These are phyloP conservation scores for Coemansia sp. DNA, from an alignment of 192 early-diverging fungal species.

Conservation along the genomic window DNA sequence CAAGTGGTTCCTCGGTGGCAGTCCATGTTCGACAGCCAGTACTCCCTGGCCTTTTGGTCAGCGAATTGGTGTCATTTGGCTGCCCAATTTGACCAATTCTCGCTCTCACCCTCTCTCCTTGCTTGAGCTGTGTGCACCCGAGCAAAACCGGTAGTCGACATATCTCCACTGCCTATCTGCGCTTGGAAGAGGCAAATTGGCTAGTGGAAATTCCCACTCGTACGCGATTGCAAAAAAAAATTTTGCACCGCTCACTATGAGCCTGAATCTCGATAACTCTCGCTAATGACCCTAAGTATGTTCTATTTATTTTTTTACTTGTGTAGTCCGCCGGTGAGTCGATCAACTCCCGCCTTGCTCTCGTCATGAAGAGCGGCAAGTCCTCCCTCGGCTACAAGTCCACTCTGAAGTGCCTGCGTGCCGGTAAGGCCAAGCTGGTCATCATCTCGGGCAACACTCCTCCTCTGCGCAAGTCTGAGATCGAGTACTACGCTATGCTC, in stretches of 20 bases:
- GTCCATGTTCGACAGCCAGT: not conserved
- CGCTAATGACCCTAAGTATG: not conserved
- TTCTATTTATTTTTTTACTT: conserved; percentile 11
- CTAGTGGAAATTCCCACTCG: not conserved
- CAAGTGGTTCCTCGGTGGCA: not conserved
- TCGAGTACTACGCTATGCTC: conserved; percentile 99
- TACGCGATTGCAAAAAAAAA: conserved; percentile 1
- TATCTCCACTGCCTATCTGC: not conserved
- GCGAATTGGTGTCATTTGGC: not conserved
- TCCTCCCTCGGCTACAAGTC: conserved; percentile 98
- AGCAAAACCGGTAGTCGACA: not conserved
- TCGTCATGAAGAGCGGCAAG: conserved; percentile 99
- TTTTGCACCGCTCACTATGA: not conserved
- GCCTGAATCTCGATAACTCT: not conserved
- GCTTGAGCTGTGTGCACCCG: not conserved
- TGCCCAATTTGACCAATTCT: not conserved
- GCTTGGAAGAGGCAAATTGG: not conserved
- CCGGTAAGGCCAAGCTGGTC: conserved; percentile 98
- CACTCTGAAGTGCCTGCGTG: conserved; percentile 95
- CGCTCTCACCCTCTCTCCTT: not conserved
- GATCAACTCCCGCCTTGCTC: conserved; percentile 97
- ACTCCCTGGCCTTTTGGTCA: not conserved
- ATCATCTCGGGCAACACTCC: conserved; percentile 99
- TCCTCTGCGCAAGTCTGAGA: conserved; percentile 98
- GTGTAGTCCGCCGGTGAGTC: conserved; percentile 86